These are phyloP conservation scores for Baeospora myosura DNA, from an alignment of 1,284 basidiomycete species.

Conservation along the genomic window DNA sequence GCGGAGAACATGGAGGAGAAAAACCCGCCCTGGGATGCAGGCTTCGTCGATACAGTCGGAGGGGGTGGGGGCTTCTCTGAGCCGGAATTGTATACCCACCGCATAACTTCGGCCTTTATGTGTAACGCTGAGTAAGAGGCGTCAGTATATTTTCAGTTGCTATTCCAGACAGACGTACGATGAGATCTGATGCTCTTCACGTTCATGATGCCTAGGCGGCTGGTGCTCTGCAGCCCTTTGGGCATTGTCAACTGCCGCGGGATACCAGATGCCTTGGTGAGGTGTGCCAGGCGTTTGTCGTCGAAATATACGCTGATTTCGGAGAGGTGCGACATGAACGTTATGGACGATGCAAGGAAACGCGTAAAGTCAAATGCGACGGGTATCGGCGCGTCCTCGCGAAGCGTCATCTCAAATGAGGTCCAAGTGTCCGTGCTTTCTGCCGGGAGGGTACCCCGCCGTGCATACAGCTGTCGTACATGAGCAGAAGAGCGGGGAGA, in stretches of 20 bases:
- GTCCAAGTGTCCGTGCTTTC: conserved; percentile 58
- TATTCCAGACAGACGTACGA: conserved; percentile 33
- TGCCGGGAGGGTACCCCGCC: conserved; percentile 56
- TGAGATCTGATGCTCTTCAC: conserved; percentile 60
- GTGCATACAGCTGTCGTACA: conserved; percentile 58
- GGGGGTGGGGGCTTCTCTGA: conserved; percentile 45
- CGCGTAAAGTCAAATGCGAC: conserved; percentile 80
- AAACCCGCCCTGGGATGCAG: conserved; percentile 45
- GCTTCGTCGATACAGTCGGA: conserved; percentile 22
- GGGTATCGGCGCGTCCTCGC: conserved; percentile 81
- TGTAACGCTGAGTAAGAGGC: conserved; percentile 49
- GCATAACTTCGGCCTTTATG: conserved; percentile 80
- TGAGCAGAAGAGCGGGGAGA: conserved; percentile 1
- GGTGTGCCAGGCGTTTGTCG: conserved; percentile 65
- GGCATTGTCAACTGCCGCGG: conserved; percentile 55
- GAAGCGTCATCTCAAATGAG: conserved; percentile 83
- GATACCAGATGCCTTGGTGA: conserved; percentile 63
- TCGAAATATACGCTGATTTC: conserved; percentile 79
- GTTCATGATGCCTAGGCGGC: conserved; percentile 55
- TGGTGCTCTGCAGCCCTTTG: conserved; percentile 40
- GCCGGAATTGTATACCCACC: conserved; percentile 73
- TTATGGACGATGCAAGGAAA: conserved; percentile 89
- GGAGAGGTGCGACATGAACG: conserved; percentile 83
- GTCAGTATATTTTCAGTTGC: conserved; percentile 6
- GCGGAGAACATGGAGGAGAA: conserved; percentile 75